Percentiles rank a stretch among this genome's conserved stretches.
Conservation (phyloP, 495 filamentous ascomycete genomes). For the Bacidia rubella region DNA sequence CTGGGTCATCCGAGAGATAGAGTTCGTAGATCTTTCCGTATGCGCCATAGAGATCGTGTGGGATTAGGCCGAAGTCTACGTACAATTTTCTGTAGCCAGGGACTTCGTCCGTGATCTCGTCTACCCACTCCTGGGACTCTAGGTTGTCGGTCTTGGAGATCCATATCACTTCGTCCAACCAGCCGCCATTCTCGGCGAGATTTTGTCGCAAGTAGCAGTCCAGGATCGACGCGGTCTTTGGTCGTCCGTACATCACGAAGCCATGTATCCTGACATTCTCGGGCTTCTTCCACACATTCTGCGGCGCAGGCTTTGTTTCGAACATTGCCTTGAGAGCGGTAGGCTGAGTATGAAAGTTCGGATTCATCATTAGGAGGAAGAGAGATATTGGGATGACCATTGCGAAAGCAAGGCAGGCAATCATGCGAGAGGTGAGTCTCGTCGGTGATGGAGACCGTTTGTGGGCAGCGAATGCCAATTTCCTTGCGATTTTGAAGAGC, state of each 20-base stretch:
- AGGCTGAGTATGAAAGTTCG: no score
- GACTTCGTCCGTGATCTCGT: conserved; percentile 9
- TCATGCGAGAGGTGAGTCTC: no score
- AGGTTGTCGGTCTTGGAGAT: conserved; percentile 29
- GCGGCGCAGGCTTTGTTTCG: no score
- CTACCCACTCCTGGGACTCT: conserved; percentile 28
- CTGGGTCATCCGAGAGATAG: conserved; percentile 23
- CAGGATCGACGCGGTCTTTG: conserved; percentile 28
- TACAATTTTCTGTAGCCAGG: conserved; percentile 10
- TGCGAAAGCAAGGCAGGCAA: no score
- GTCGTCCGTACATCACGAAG: conserved; percentile 34
- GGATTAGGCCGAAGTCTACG: no score
- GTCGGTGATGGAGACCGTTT: no score
- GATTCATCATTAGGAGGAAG: no score
- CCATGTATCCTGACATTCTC: conserved; percentile 25
- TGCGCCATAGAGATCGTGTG: conserved; percentile 1
- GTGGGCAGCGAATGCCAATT: no score
- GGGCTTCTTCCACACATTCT: conserved; percentile 23
- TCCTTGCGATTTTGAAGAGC: no score
- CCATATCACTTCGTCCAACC: conserved; percentile 34
- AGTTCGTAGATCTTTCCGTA: conserved; percentile 20
- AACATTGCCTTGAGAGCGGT: no score
- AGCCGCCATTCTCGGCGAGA: conserved; percentile 30
- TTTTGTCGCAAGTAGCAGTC: conserved; percentile 35
- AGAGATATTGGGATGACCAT: no score